Evolutionary conservation across 257 asterid species (phyloP).

Genomic region (Fraxinus anomala): DNA sequence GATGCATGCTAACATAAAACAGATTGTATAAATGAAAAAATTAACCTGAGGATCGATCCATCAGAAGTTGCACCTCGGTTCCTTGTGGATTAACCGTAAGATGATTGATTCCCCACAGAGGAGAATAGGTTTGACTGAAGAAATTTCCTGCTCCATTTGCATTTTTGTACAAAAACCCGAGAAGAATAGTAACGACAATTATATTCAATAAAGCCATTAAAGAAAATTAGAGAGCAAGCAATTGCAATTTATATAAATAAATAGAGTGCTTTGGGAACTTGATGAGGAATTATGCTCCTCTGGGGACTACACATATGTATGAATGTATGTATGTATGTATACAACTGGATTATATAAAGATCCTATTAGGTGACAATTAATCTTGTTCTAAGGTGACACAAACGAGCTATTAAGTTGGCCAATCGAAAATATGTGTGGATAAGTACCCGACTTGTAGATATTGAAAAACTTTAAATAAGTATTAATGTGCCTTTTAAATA

Average conservation of each 20-base stretch:
- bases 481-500: too few relatives aligned
- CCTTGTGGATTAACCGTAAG: conserved; percentile 36
- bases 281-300: not conserved
- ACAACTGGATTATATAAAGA: too few relatives aligned
- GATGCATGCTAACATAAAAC: not conserved
- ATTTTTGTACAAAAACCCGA: not conserved
- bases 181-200: not conserved
- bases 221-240: not conserved
- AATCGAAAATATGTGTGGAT: too few relatives aligned
- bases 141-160: conserved; percentile 5
- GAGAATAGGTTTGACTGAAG: conserved; percentile 36
- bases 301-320: not conserved
- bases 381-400: too few relatives aligned
- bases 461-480: too few relatives aligned
- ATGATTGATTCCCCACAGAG: conserved; percentile 52
- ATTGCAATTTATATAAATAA: not conserved
- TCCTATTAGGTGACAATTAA: too few relatives aligned
- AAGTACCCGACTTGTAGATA: too few relatives aligned
- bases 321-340: too few relatives aligned
- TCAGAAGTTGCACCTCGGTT: conserved; percentile 40
- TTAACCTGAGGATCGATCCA: conserved; percentile 31
- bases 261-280: not conserved
- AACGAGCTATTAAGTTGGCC: too few relatives aligned
- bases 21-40: not conserved
- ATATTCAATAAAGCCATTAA: conserved; percentile 30